Evolutionary conservation across 179 eudicot species (phyloP).

Genomic region (Beta macrorhiza): DNA sequence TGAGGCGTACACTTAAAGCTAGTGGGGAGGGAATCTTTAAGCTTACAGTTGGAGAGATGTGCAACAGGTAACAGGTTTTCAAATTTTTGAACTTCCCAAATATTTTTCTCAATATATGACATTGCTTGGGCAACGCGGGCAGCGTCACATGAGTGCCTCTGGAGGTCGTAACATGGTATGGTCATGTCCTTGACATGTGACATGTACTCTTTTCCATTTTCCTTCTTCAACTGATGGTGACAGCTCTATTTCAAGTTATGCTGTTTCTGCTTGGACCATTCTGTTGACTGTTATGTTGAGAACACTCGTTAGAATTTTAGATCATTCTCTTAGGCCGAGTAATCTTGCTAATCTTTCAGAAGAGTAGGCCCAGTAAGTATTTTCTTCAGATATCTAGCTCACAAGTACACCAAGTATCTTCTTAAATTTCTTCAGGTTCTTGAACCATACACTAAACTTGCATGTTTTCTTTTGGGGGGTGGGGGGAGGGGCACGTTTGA

Average conservation of each 20-base stretch:
- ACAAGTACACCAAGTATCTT: not conserved
- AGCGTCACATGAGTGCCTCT: too few species aligned
- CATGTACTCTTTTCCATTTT: not conserved
- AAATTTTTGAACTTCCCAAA: not conserved
- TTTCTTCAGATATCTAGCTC: too few species aligned
- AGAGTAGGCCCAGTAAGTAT: not conserved
- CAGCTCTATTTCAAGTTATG: too few species aligned
- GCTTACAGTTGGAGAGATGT: slow-evolving; percentile 96
- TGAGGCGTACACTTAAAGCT: slow-evolving; percentile 89
- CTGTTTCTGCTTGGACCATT: too few species aligned
- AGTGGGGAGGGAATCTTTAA: slow-evolving; percentile 89
- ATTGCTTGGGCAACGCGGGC: not conserved
- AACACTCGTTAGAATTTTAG: not conserved
- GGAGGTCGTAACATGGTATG: too few species aligned
- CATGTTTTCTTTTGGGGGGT: not conserved
- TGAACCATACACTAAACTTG: not conserved
- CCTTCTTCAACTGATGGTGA: not conserved
- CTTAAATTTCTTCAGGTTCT: not conserved
- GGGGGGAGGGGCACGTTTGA: not conserved
- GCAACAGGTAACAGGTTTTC: slow-evolving; percentile 67
- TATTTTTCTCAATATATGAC: not conserved
- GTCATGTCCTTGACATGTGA: not conserved
- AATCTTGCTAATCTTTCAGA: not conserved
- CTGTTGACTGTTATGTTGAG: too few species aligned
- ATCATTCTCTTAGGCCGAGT: not conserved